Base-by-base conservation (phyloP, 1,284 basidiomycete species). In the Leccinum pachyderme region DNA sequence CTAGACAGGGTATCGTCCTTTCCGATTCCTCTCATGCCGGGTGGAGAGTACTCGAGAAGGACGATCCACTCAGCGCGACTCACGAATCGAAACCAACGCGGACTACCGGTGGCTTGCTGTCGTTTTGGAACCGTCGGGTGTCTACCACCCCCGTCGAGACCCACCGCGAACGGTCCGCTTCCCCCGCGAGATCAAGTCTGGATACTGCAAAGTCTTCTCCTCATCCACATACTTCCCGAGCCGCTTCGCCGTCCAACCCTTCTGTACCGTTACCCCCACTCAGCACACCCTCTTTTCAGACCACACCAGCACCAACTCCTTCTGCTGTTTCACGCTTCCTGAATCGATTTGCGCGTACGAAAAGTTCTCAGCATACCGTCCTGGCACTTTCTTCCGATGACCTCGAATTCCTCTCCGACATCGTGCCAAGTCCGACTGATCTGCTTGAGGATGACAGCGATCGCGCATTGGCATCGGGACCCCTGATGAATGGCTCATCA, bases 281-380 rank as follows among this genome's bases (percentile, higher is more conserved):
- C n/a, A 7, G n/a, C n/a, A n/a, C n/a, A n/a, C 18, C 33, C 6
- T 15, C 33, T n/a, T 52, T 58, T 47, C 66, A 45, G 52, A 9
- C 58, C 49, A 37, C 60, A 51, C 28, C 63, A 65, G 41, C 54
- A 46, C 41, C 67, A 6, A 60, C 75, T 15, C 75, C 81, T 18
- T 87, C 87, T 1, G 84, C 79, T 15, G 84, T 90, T 41, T 87
- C 87, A 22, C 81, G 88, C 5, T 89, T 90, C 62, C 72, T 89
- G 46, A 81, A 77, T 51, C 81, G 86, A 35, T 89, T 91, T 66
- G 84, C 85, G 29, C 79, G 83, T 13, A 59, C 72, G 24, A 77
- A 73, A 51, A 61, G 74, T 4, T 73, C 70, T 49, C 68, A 77
- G 7, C 75, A 77, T 39, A 75, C 73, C 47, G 81, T 84, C 9